phyloP scores from a whole-genome alignment of 257 asterid species.

The Salvia miltiorrhiza region DNA sequence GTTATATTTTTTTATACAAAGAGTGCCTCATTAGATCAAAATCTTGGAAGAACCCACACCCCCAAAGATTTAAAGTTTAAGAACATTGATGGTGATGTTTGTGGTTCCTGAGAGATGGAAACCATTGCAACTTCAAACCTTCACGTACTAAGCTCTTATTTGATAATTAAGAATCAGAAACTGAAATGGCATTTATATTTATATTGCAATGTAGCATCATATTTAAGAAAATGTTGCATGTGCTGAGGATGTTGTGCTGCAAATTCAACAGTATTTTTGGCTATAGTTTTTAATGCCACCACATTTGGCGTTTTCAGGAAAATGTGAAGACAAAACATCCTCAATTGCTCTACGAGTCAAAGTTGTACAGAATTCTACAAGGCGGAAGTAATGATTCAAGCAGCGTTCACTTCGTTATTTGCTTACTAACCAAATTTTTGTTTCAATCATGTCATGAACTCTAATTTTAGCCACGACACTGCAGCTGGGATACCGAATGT shows the following conservation, averaged over 20 bases:
- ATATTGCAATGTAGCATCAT: not conserved
- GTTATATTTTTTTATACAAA: not conserved
- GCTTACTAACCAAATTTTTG: not conserved
- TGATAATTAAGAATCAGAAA: not conserved
- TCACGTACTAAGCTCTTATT: not conserved
- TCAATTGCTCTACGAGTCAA: conserved; percentile 89
- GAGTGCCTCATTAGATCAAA: not conserved
- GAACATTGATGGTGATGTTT: not conserved
- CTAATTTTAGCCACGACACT: conserved; percentile 18
- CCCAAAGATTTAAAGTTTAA: too few relatives aligned
- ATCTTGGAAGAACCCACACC: too few relatives aligned
- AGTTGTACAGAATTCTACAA: conserved; percentile 86
- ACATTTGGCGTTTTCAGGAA: conserved; percentile 51
- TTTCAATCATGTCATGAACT: conserved; percentile 18
- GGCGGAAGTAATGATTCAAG: conserved; percentile 82
- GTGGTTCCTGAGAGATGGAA: not conserved
- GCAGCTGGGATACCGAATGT: conserved; percentile 96
- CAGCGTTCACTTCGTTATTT: conserved; percentile 14
- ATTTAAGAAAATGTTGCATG: not conserved
- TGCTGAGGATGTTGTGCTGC: not conserved
- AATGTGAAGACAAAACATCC: conserved; percentile 95
- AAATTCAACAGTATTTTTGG: not conserved
- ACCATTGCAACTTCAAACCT: not conserved
- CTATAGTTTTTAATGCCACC: not conserved
- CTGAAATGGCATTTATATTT: not conserved